Evolutionary conservation across 2,329 filamentous ascomycete genomes (phyloP), one percentile per base, ranked within the genome.

Genomic region (Phaeosphaeria sp.): DNA sequence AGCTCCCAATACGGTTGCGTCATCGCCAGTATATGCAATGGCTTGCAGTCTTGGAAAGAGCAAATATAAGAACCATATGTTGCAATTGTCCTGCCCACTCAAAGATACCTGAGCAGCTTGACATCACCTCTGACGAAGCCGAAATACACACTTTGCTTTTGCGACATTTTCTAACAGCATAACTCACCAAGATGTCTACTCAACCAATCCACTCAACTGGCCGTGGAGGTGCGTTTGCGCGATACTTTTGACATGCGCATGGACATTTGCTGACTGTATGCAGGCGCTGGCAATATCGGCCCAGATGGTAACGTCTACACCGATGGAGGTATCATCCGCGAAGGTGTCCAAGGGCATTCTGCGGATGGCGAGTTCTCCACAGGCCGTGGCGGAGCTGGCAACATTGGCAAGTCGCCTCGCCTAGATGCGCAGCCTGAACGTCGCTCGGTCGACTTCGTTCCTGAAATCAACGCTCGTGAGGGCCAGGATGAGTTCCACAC

Each of bases 251-350:
- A 49, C 10, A 41, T 15, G 21, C 39, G 30, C 17, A 39, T 42
- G 36, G 22, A 20, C 25, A 33, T 11, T 51, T 33, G 50, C 60
- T 66, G 50, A 69, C 48, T 49, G 36, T 23, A 20, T 49, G 33
- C 59, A 87, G 85, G 85, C 63, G 81, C 84, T 60, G 85, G 84
- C 61, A 87, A 87, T 72, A 87, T 87, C 60, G 81, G 83, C 56
- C 78, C 76, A 33, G 85, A 87, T 66, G 50, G 69, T 27, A 80
- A 77, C 25, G 68, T 79, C 76, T 82, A 82, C 69, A 74, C 75
- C 46, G 80, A 82, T 60, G 80, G 75, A 58, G 75, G 72, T 63
- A 81, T 83, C 58, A 71, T 80, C 42, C 80, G 80, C 67, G 80
- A 82, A 71, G 80, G 80, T 58, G 49, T 73, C 27, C 67, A 73